phyloP scores from a whole-genome alignment of 805 yeast species.

The Candida mattraensis region DNA sequence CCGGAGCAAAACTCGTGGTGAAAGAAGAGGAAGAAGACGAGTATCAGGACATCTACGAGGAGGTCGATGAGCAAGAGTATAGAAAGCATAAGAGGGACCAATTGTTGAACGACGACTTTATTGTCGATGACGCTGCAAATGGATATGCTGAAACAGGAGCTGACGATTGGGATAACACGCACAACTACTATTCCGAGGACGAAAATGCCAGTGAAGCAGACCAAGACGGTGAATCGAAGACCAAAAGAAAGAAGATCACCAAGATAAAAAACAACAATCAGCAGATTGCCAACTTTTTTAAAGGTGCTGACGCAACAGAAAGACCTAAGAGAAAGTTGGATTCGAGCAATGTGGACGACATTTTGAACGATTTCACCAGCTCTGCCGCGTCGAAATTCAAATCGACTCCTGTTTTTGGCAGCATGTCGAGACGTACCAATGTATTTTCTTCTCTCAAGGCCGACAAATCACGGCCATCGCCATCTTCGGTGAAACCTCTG shows the following conservation, averaged over 20 bases:
- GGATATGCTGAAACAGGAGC: constrained; percentile 94
- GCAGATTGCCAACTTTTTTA: constrained; percentile 49
- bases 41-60: constrained; percentile 75
- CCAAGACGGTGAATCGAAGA: constrained; percentile 27
- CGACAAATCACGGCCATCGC: constrained; percentile 22
- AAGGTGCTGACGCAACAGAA: constrained; percentile 30
- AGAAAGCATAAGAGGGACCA: constrained; percentile 76
- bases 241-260: constrained; percentile 36
- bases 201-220: constrained; percentile 39
- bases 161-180: constrained; percentile 78
- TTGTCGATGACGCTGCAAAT: constrained; percentile 89
- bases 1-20: constrained; percentile 54
- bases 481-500: constrained; percentile 29
- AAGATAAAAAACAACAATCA: constrained; percentile 31
- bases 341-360: constrained; percentile 60
- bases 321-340: constrained; percentile 41
- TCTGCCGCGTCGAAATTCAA: constrained; percentile 23
- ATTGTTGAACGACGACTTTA: constrained; percentile 85
- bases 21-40: constrained; percentile 35
- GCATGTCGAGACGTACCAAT: constrained; percentile 21
- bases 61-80: constrained; percentile 79
- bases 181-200: constrained; percentile 57
- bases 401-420: constrained; percentile 23
- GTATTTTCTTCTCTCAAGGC: constrained; percentile 31
- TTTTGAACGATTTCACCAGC: constrained; percentile 54